These are phyloP conservation scores for Anthostomella pinea DNA, from an alignment of 2,329 filamentous ascomycete genomes.

Conservation along the genomic window DNA sequence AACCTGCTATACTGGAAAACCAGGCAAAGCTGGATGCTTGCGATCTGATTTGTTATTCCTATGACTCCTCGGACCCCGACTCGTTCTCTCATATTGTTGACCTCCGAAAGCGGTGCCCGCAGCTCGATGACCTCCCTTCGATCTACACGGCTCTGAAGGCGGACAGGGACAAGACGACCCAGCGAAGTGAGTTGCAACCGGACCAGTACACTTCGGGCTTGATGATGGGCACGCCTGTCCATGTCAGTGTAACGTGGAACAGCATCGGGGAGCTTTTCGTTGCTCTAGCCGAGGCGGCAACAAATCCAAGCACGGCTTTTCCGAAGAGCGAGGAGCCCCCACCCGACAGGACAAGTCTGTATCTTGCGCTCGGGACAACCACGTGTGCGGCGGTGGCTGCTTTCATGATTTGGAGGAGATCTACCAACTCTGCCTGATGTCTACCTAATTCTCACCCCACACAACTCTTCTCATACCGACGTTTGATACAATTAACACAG, in stretches of 20 bases:
- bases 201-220: constrained; percentile 84
- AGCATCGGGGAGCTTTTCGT: constrained; percentile 95
- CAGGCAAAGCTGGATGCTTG: constrained; percentile 85
- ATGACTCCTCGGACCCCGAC: constrained; percentile 95
- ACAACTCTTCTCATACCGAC: constrained; percentile 6
- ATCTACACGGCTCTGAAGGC: constrained; percentile 94
- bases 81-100: constrained; percentile 90
- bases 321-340: constrained; percentile 86
- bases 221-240: constrained; percentile 86
- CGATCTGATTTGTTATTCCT: constrained; percentile 91
- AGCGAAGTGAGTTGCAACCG: constrained; percentile 84
- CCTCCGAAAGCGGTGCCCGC: constrained; percentile 73
- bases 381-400: constrained; percentile 62
- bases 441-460: constrained; percentile 4
- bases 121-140: constrained; percentile 83
- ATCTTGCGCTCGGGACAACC: constrained; percentile 77
- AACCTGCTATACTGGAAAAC: constrained; percentile 92
- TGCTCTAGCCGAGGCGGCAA: constrained; percentile 83
- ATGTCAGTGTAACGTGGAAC: constrained; percentile 92
- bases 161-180: constrained; percentile 94
- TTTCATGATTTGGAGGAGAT: constrained; percentile 62
- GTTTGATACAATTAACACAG: constrained; percentile 2
- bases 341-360: constrained; percentile 79
- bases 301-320: constrained; percentile 83
- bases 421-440: constrained; percentile 43